Evolutionary conservation across 202 grass and related monocot species (phyloP).

Genomic region (Saccharum hybrid): DNA sequence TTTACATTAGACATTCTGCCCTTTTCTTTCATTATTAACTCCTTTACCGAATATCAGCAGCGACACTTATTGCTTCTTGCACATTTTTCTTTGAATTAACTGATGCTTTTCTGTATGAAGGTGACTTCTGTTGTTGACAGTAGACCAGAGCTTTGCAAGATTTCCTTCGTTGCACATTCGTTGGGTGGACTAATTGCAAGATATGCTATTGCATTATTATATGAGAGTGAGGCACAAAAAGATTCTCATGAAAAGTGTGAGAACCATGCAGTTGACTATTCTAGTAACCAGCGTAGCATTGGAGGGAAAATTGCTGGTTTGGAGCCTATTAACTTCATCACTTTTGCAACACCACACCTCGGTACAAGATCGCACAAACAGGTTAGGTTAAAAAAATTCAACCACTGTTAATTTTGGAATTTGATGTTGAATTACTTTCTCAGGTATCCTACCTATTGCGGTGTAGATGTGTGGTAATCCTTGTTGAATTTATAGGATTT

Average conservation of each 20-base stretch:
- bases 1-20: background rate
- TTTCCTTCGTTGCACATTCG: conserved; percentile 92
- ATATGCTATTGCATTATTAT: conserved; percentile 86
- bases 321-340: conserved; percentile 90
- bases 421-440: conserved; percentile 20
- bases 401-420: background rate
- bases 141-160: conserved; percentile 74
- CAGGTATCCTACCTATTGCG: background rate
- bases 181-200: conserved; percentile 94
- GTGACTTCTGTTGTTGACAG: conserved; percentile 55
- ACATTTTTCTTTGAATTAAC: conserved; percentile 25
- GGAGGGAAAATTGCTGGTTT: conserved; percentile 85
- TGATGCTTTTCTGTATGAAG: conserved; percentile 51
- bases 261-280: conserved; percentile 41
- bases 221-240: conserved; percentile 35
- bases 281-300: conserved; percentile 17
- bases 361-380: conserved; percentile 87
- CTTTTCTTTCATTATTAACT: conserved; percentile 23
- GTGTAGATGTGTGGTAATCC: background rate
- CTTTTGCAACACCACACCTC: conserved; percentile 95
- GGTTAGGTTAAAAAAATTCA: conserved; percentile 51
- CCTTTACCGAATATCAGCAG: background rate
- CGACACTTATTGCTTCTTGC: background rate
- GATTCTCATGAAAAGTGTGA: conserved; percentile 42
- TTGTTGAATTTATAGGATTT: conserved; percentile 18